These are phyloP conservation scores for Pichia nakasei DNA, from an alignment of 805 yeast species.

Conservation along the genomic window DNA sequence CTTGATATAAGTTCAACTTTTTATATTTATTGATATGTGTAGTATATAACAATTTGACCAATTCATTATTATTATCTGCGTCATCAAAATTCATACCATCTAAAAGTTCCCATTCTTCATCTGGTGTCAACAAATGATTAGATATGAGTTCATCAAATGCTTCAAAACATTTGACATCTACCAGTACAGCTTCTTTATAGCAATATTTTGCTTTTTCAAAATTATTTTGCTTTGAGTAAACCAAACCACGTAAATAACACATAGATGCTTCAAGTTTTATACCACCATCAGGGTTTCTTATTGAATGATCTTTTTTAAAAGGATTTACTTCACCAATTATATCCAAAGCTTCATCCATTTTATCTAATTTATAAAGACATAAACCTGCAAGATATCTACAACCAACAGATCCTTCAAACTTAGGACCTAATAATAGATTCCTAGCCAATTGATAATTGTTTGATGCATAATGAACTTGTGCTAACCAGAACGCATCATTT, in stretches of 20 bases:
- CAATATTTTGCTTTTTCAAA: conserved; percentile 81
- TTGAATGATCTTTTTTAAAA: conserved; percentile 33
- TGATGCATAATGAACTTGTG: conserved; percentile 73
- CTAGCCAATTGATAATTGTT: conserved; percentile 77
- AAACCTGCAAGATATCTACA: conserved; percentile 77
- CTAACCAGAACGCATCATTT: conserved; percentile 93
- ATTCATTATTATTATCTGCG: conserved; percentile 71
- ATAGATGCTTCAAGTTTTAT: conserved; percentile 80
- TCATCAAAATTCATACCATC: conserved; percentile 56
- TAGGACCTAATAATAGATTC: conserved; percentile 50
- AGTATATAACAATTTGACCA: conserved; percentile 68
- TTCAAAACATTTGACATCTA: conserved; percentile 88
- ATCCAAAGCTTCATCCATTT: conserved; percentile 85
- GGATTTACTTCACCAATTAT: conserved; percentile 79
- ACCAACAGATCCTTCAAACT: conserved; percentile 52
- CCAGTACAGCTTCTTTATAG: conserved; percentile 74
- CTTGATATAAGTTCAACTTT: conserved; percentile 48
- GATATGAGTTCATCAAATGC: conserved; percentile 75
- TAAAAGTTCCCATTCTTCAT: conserved; percentile 80
- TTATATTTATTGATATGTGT: conserved; percentile 67
- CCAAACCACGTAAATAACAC: conserved; percentile 76
- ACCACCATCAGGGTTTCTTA: conserved; percentile 63
- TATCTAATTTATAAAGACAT: conserved; percentile 60
- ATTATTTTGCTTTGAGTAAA: conserved; percentile 75
- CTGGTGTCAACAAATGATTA: conserved; percentile 69